Conservation (phyloP, 2,329 filamentous ascomycete genomes). For the Coleophoma eucalyptorum region DNA sequence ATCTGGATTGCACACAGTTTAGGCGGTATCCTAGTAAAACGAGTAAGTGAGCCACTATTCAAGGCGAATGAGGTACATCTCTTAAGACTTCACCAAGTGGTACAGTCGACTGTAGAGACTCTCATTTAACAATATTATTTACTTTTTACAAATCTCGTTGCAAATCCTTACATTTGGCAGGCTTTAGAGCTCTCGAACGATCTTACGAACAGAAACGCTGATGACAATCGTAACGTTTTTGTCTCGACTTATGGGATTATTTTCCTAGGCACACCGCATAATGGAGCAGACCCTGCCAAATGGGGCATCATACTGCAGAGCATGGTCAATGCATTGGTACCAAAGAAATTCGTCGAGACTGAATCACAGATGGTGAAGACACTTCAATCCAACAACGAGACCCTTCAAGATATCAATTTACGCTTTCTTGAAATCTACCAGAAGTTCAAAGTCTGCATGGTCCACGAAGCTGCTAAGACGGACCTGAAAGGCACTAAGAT, state of each 20-base stretch:
- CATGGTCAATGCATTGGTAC: conserved; percentile 62
- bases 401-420: conserved; percentile 68
- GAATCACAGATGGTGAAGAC: conserved; percentile 66
- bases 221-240: conserved; percentile 64
- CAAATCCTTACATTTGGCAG: neutral
- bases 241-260: conserved; percentile 73
- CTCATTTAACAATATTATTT: neutral
- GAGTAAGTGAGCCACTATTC: conserved; percentile 22
- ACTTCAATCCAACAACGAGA: conserved; percentile 71
- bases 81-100: too few species aligned
- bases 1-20: conserved; percentile 75
- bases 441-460: conserved; percentile 71
- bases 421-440: conserved; percentile 70
- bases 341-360: conserved; percentile 62
- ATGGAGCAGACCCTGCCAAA: conserved; percentile 62
- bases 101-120: neutral
- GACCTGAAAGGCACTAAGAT: conserved; percentile 60
- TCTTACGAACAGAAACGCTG: conserved; percentile 52
- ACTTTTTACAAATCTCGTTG: neutral
- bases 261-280: conserved; percentile 75
- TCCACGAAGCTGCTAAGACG: conserved; percentile 70
- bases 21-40: conserved; percentile 69
- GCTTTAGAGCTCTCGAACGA: conserved; percentile 65
- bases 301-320: conserved; percentile 66
- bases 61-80: too few species aligned